Evolutionary conservation across 2,329 filamentous ascomycete species (phyloP).

Genomic region (Botrytis sinoallii): DNA sequence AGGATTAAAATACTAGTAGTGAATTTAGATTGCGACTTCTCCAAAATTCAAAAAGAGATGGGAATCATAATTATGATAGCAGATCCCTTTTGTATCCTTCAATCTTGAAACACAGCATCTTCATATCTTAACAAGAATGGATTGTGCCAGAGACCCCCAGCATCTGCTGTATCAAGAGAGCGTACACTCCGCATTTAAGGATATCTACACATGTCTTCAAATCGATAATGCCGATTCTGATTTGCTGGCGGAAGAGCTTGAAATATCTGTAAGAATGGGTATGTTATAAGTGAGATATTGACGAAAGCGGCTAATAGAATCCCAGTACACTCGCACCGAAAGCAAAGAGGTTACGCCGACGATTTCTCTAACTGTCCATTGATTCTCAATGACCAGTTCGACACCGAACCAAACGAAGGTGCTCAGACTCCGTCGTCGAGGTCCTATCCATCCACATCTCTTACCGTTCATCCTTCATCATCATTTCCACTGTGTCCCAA

Average conservation of each 20-base stretch:
- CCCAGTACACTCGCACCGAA: background rate
- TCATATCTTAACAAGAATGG: background rate
- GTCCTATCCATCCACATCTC: background rate
- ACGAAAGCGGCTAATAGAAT: background rate
- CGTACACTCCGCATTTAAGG: background rate
- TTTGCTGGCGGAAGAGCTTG: background rate
- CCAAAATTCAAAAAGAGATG: background rate
- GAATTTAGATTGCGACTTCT: background rate
- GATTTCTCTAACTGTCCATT: too few relatives aligned
- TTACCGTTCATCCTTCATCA: background rate
- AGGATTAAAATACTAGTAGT: background rate
- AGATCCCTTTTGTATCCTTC: background rate
- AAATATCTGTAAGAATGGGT: background rate
- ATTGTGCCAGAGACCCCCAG: background rate
- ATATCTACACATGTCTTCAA: background rate
- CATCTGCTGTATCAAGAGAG: background rate
- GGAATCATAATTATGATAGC: too few relatives aligned
- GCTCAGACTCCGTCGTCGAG: background rate
- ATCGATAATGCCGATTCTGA: background rate
- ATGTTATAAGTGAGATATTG: background rate
- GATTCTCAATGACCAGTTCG: background rate
- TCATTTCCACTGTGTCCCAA: background rate
- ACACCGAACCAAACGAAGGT: background rate
- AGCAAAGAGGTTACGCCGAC: background rate
- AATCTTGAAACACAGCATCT: background rate